phyloP scores from a whole-genome alignment of 495 filamentous ascomycete genomes.

The Achaetomiella virescens region DNA sequence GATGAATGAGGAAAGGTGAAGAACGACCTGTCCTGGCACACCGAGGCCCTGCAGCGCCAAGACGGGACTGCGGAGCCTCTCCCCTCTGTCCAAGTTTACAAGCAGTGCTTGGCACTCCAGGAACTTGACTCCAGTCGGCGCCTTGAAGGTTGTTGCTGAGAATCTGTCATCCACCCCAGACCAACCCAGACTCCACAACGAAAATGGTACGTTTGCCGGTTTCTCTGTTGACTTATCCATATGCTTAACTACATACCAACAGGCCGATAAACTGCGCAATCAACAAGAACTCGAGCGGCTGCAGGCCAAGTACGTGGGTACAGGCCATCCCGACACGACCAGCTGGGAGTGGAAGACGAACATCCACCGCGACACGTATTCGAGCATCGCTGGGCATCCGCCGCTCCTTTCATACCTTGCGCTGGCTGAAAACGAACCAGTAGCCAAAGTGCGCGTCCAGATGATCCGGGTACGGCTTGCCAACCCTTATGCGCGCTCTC shows the following conservation, averaged over 20 bases:
- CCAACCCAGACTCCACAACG: neutral
- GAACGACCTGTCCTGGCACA: too few relatives aligned
- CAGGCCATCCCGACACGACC: constrained; percentile 96
- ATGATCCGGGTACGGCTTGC: constrained; percentile 59
- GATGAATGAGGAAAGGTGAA: neutral
- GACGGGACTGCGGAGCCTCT: neutral
- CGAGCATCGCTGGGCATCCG: constrained; percentile 83
- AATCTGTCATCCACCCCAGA: neutral
- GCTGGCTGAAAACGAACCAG: constrained; percentile 77
- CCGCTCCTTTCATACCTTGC: constrained; percentile 83
- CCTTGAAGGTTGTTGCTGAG: neutral
- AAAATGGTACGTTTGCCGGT: constrained; percentile 2
- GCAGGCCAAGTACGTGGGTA: constrained; percentile 89
- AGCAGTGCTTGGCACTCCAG: neutral
- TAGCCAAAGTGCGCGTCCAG: constrained; percentile 65
- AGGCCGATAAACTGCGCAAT: constrained; percentile 96
- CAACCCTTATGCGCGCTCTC: neutral
- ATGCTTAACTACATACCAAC: neutral
- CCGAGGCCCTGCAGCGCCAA: constrained; percentile 1
- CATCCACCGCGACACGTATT: constrained; percentile 76
- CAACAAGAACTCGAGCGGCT: constrained; percentile 95
- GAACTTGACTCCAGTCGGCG: neutral
- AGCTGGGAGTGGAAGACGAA: constrained; percentile 94
- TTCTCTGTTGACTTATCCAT: neutral
- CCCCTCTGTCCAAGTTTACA: neutral